Evolutionary conservation across 768 basidiomycete species (phyloP), one percentile per base, ranked within the genome.

Genomic region (Naganishia vishniacii): DNA sequence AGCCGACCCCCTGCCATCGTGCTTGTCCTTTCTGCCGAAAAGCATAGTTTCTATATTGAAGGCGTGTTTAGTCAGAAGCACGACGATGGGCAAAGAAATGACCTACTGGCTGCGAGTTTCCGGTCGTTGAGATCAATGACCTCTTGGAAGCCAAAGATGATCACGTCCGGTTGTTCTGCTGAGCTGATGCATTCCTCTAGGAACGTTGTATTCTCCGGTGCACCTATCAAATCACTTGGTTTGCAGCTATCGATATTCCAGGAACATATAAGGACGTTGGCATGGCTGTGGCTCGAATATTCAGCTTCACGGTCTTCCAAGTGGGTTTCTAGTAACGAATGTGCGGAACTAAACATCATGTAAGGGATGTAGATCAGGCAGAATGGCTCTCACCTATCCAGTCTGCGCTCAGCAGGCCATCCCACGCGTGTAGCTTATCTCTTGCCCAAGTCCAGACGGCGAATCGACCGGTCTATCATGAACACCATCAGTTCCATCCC

Each of bases 141-240:
- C 78, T 98, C 94, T 77, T 99, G 94, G 77, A 98, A 88, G 1
- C 92, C 92, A 70, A 99, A 94, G 4, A 85, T 83, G 67, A 99
- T 87, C 69, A 98, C 86, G 67, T 97, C 93, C 2, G 94, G 89
- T 12, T 77, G 70, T 13, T 88, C 85, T 40, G 87, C 85, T 70
- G 86, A 88, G 4, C 76, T 80, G 12, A 98, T 80, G 1, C 83
- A 84, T 23, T 90, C 83, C n/a, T 83, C 80, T n/a, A 99, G 79
- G 80, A 97, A 92, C 62, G 80, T 83, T 63, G 83, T 78, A 74
- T 92, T 97, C n/a, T 83, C 84, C 2, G 81, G 71, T n/a, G 83
- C 82, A 23, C 84, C 84, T 12, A 73, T 75, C 8, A 98, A 80
- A 7, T 85, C 79, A 47, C 88, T 87, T 0, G 94, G 93, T 69